These are phyloP conservation scores for Podila horticola DNA, from an alignment of 192 early-diverging fungal species.

Conservation along the genomic window DNA sequence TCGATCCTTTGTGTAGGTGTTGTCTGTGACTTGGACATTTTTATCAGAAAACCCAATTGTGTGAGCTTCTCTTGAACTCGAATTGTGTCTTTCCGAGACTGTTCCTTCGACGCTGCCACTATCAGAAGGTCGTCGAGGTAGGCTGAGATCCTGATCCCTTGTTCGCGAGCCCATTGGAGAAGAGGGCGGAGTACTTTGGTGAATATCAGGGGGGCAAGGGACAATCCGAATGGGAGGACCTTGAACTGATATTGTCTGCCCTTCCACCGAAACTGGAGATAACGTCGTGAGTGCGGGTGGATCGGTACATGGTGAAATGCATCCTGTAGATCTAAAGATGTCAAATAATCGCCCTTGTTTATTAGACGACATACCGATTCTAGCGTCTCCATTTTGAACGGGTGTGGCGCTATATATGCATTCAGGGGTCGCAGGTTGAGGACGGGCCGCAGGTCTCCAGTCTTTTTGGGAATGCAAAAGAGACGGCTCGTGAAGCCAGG, in stretches of 20 bases:
- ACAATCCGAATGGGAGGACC: slow-evolving; percentile 37
- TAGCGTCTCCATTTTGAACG: slow-evolving; percentile 25
- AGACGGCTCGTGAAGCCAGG: slow-evolving; percentile 37
- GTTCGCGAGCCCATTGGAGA: background rate
- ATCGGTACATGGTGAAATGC: slow-evolving; percentile 41
- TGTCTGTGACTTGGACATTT: slow-evolving; percentile 13
- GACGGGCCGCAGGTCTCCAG: slow-evolving; percentile 24
- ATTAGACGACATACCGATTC: slow-evolving; percentile 18
- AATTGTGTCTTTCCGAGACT: background rate
- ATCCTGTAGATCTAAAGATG: slow-evolving; percentile 32
- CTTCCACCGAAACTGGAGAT: slow-evolving; percentile 32
- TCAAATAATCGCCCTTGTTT: slow-evolving; percentile 14
- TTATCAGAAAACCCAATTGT: slow-evolving; percentile 23
- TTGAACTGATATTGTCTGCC: slow-evolving; percentile 23
- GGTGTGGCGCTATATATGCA: slow-evolving; percentile 12
- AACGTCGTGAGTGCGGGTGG: slow-evolving; percentile 1
- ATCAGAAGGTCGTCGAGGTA: slow-evolving; percentile 51
- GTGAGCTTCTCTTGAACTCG: slow-evolving; percentile 7
- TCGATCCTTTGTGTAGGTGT: slow-evolving; percentile 12
- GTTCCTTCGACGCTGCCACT: background rate
- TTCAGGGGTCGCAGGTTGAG: slow-evolving; percentile 37
- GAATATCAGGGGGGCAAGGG: slow-evolving; percentile 9
- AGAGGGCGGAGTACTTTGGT: background rate
- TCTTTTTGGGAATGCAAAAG: slow-evolving; percentile 44
- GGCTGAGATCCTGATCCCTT: slow-evolving; percentile 30